Base-by-base conservation (phyloP, 306 rosid genomes). In the Sechiopsis laciniata region DNA sequence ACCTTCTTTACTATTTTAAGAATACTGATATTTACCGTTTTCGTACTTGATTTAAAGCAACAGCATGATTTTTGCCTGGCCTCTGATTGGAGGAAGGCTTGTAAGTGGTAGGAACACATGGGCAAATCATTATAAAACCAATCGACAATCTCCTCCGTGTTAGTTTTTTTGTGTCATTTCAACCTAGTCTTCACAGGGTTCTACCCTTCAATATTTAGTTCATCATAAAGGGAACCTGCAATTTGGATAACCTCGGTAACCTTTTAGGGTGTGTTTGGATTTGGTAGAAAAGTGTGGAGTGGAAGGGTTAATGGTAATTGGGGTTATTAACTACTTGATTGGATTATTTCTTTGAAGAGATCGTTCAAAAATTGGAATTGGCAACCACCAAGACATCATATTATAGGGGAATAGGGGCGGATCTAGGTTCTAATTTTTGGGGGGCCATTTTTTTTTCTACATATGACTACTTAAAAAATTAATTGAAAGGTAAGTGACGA, bases 11-110 rank as follows among this genome's bases (percentile, higher is more conserved):
- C 65, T 16, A 48, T 68, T 70, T 40, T 32, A 32, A 61, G 20
- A 29, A 61, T 9, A 56, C 29, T 29, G 48, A 61, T 29, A 61
- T 61, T 40, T 40, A 40, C 46, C 46, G 46, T 40, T 40, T 40
- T 40, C 7, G 9, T 40, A 6, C 46, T 40, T 40, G 9, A 40
- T 40, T 40, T 40, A 63, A 9, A 10, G 15, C 35, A 16, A 63
- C 29, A 14, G 50, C 51, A 63, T 63, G 70, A n/a, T n/a, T 10
- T 20, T 22, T n/a, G 40, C 3, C 51, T 5, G 48, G 29, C 48
- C 9, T 62, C 22, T 63, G 70, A 22, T 37, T 63, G 51, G 51
- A 63, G 51, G 51, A 63, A 63, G 50, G 26, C 70, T 37, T 37
- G 26, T 11, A 35, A 37, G 51, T 21, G 20, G 22, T 35, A 32